A percentile compares a stretch with the other conserved stretches of the same genome.
Evolutionary conservation across 192 early-diverging fungal genomes (phyloP).

Genomic region (Coemansia aciculifera): DNA sequence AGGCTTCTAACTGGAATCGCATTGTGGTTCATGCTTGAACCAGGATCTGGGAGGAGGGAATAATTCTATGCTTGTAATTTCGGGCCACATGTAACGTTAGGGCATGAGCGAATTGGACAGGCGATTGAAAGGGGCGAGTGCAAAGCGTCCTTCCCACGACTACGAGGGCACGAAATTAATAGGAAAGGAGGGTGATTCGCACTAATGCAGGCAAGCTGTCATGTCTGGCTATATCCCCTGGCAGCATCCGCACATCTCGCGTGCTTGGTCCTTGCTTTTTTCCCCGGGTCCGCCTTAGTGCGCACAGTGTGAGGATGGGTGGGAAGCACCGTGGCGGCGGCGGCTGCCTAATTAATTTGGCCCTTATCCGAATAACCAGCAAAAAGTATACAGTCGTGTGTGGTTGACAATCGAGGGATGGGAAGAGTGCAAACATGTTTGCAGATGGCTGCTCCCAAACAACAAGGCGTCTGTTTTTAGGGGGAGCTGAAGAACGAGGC

Average conservation of each 20-base stretch:
- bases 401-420: background rate
- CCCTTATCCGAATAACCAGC: background rate
- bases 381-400: background rate
- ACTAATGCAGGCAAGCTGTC: background rate
- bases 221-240: background rate
- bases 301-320: background rate
- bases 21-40: too few species aligned
- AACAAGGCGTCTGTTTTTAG: conserved; percentile 2
- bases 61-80: background rate
- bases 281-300: background rate
- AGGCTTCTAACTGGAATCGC: too few species aligned
- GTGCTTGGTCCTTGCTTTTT: background rate
- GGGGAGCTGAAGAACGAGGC: background rate
- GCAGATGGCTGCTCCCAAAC: background rate
- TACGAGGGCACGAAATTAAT: background rate
- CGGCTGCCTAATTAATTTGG: conserved; percentile 7
- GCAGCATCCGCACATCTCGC: background rate
- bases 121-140: too few species aligned
- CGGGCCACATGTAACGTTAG: background rate
- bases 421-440: background rate
- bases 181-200: background rate
- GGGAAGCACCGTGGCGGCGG: background rate
- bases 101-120: background rate
- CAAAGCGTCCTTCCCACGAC: background rate
- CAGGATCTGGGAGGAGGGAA: background rate